Evolutionary conservation across 2,329 filamentous ascomycete species (phyloP).

Genomic region (Aureobasidium mangrovei): DNA sequence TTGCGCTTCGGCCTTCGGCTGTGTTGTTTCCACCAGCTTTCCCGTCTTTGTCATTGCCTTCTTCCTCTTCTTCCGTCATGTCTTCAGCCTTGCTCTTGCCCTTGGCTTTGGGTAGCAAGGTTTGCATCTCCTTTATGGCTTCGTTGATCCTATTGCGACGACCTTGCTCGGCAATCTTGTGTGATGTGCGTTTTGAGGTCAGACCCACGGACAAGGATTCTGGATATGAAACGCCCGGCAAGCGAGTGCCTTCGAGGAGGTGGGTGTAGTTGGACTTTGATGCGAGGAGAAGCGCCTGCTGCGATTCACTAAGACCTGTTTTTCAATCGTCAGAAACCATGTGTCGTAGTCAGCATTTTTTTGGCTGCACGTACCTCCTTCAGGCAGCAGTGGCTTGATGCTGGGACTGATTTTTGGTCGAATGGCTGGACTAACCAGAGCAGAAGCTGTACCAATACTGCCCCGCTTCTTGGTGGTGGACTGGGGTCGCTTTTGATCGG

Average conservation of each 20-base stretch:
- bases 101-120: slow-evolving; percentile 57
- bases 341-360: neutral
- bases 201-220: slow-evolving; percentile 86
- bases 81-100: slow-evolving; percentile 32
- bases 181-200: slow-evolving; percentile 91
- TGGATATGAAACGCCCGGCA: slow-evolving; percentile 76
- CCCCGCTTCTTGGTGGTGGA: slow-evolving; percentile 52
- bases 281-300: slow-evolving; percentile 67
- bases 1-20: slow-evolving; percentile 45
- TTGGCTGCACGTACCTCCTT: slow-evolving; percentile 43
- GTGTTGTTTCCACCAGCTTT: slow-evolving; percentile 22
- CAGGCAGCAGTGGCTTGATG: slow-evolving; percentile 83
- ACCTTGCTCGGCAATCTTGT: slow-evolving; percentile 96
- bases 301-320: slow-evolving; percentile 39
- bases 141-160: slow-evolving; percentile 91
- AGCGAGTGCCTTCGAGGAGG: slow-evolving; percentile 83
- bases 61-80: slow-evolving; percentile 35
- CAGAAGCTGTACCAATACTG: slow-evolving; percentile 50
- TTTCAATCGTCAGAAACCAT: neutral
- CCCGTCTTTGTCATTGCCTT: slow-evolving; percentile 26
- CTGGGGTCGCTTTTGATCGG: slow-evolving; percentile 37
- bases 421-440: slow-evolving; percentile 77
- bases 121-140: slow-evolving; percentile 83
- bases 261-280: slow-evolving; percentile 98
- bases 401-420: slow-evolving; percentile 85